A percentile compares a stretch with the other conserved stretches of the same genome.
These are phyloP conservation scores for Phytopythium mirpurense DNA, from an alignment of 352 stramenopile species.

Conservation along the genomic window DNA sequence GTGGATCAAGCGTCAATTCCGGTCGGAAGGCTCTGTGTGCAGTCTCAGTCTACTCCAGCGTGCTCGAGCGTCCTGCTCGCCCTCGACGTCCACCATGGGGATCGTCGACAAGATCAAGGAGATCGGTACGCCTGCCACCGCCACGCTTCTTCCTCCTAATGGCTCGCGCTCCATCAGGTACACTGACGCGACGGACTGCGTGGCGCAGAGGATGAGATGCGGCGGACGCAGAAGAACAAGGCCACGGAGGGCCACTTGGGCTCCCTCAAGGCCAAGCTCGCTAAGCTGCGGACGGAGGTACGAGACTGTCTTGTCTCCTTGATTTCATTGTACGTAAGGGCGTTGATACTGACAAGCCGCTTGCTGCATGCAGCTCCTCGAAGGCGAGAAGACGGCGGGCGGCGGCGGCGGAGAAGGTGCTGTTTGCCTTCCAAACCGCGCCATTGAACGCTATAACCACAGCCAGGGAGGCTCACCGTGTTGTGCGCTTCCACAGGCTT, in stretches of 20 bases:
- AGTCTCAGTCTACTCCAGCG: too few relatives aligned
- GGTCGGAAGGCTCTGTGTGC: too few relatives aligned
- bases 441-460: too few relatives aligned
- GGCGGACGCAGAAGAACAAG: constrained; percentile 99
- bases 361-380: constrained; percentile 45
- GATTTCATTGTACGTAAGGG: too few relatives aligned
- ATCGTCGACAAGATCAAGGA: constrained; percentile 93
- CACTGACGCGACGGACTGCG: background rate
- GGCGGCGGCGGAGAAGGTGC: constrained; percentile 71
- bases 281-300: constrained; percentile 97
- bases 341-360: background rate
- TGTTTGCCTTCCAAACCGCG: background rate
- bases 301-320: too few relatives aligned
- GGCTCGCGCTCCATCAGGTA: background rate
- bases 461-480: background rate
- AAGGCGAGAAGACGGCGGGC: constrained; percentile 72
- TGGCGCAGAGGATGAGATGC: constrained; percentile 91
- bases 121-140: constrained; percentile 60
- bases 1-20: too few relatives aligned
- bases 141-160: too few relatives aligned
- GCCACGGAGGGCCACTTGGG: constrained; percentile 89
- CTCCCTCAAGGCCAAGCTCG: constrained; percentile 97
- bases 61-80: too few relatives aligned
- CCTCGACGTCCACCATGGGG: constrained; percentile 61
- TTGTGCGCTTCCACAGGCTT: constrained; percentile 66